Conservation (phyloP, 352 stramenopile genomes). For the Phytophthora niederhauseri region DNA sequence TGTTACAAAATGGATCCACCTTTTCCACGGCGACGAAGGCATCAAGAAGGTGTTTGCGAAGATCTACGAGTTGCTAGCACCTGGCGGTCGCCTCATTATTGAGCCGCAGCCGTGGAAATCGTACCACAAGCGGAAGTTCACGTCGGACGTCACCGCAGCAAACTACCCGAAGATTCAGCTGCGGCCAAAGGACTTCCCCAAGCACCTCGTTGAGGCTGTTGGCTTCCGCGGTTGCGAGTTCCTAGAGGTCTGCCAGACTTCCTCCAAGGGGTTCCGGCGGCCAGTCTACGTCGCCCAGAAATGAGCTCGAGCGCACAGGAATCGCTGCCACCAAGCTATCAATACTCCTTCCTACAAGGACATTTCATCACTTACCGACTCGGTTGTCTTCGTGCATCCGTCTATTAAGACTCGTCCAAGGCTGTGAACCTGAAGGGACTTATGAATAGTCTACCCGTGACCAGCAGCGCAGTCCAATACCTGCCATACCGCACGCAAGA, state of each 20-base stretch:
- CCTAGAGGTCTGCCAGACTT: constrained; percentile 79
- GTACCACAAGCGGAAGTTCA: constrained; percentile 89
- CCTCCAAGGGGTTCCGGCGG: constrained; percentile 72
- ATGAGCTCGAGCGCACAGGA: constrained; percentile 24
- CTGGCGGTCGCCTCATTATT: constrained; percentile 76
- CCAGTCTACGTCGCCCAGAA: constrained; percentile 84
- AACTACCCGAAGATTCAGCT: constrained; percentile 79
- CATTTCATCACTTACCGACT: constrained; percentile 35
- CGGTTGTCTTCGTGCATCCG: constrained; percentile 36
- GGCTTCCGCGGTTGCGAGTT: constrained; percentile 76
- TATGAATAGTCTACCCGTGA: constrained; percentile 25
- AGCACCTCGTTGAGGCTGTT: constrained; percentile 56
- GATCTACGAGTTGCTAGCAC: constrained; percentile 65
- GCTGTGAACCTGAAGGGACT: constrained; percentile 10
- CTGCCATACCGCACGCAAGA: constrained; percentile 30
- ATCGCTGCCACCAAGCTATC: constrained; percentile 10
- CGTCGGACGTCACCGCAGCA: constrained; percentile 66
- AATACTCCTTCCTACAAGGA: constrained; percentile 25
- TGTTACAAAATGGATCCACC: constrained; percentile 92
- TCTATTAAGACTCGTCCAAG: constrained; percentile 40
- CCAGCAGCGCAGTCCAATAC: constrained; percentile 17
- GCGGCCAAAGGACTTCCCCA: constrained; percentile 77
- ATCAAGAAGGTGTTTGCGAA: constrained; percentile 77
- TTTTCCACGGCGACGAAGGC: constrained; percentile 88
- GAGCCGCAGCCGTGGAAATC: constrained; percentile 91